Conservation (phyloP, 345 rosid species). For the Microcos paniculata region DNA sequence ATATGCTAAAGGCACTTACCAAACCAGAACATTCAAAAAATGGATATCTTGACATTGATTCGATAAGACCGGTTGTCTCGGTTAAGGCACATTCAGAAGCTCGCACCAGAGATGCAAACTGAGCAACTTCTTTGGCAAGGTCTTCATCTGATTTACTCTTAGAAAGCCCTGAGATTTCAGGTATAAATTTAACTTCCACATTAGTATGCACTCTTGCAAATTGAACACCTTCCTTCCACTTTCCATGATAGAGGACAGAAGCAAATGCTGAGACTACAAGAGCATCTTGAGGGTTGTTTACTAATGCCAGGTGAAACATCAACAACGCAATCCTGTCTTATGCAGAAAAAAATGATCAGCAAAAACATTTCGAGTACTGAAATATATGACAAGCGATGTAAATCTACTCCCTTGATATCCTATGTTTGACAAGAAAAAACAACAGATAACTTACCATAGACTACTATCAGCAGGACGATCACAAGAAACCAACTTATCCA, state of each 20-base stretch:
- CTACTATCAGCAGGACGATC: constrained; percentile 63
- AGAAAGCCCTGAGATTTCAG: constrained; percentile 61
- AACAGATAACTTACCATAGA: constrained; percentile 59
- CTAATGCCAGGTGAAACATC: constrained; percentile 84
- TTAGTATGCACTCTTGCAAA: constrained; percentile 54
- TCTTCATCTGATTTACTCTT: constrained; percentile 48
- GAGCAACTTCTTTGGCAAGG: constrained; percentile 59
- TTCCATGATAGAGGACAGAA: constrained; percentile 63
- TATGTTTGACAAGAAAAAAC: constrained; percentile 8
- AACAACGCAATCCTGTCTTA: constrained; percentile 73
- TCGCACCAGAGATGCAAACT: constrained; percentile 47
- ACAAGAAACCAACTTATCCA: constrained; percentile 82
- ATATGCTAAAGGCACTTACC: constrained; percentile 39
- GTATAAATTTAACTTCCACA: constrained; percentile 36
- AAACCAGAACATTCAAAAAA: constrained; percentile 38
- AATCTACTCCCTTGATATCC: background rate
- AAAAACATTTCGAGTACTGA: constrained; percentile 5
- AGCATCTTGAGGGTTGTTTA: constrained; percentile 73
- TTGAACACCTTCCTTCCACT: constrained; percentile 64
- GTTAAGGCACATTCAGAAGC: constrained; percentile 47
- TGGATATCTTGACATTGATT: constrained; percentile 42
- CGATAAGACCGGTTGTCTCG: constrained; percentile 27
- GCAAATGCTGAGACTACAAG: constrained; percentile 65
- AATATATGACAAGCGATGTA: constrained; percentile 5
- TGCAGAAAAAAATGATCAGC: constrained; percentile 17